These are phyloP conservation scores for Thalassiosira ordinaria DNA, from an alignment of 352 stramenopile genomes.

Conservation along the genomic window DNA sequence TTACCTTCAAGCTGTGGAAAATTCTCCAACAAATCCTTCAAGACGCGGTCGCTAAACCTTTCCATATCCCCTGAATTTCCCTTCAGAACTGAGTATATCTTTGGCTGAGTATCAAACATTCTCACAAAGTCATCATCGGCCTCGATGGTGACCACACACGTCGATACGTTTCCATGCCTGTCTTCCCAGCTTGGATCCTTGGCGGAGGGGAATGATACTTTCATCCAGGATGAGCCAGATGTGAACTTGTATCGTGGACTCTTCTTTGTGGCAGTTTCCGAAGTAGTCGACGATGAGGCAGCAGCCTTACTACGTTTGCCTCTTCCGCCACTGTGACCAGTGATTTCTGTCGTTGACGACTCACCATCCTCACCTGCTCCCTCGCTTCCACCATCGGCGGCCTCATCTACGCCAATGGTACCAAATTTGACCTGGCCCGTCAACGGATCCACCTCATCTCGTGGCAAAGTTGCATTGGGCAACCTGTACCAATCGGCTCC, in stretches of 20 bases:
- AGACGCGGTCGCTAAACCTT: conserved; percentile 66
- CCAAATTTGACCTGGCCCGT: conserved; percentile 67
- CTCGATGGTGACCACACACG: conserved; percentile 85
- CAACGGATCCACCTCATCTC: conserved; percentile 70
- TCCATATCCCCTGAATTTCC: conserved; percentile 49
- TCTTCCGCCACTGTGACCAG: conserved; percentile 32
- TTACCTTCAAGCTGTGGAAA: conserved; percentile 81
- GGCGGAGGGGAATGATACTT: conserved; percentile 83
- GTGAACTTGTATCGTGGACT: conserved; percentile 65
- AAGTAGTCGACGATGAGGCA: conserved; percentile 5
- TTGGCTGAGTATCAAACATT: conserved; percentile 80
- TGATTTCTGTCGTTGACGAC: conserved; percentile 7
- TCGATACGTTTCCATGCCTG: conserved; percentile 69
- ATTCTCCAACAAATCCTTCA: conserved; percentile 71
- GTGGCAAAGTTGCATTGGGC: conserved; percentile 63
- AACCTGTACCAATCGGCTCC: conserved; percentile 84
- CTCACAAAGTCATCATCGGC: conserved; percentile 86
- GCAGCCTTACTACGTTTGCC: conserved; percentile 43
- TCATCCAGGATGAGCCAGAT: conserved; percentile 77
- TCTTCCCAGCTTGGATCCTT: conserved; percentile 83
- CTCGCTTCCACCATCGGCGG: conserved; percentile 30
- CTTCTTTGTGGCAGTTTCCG: conserved; percentile 43
- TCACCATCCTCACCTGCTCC: conserved; percentile 26
- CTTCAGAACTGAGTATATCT: conserved; percentile 71
- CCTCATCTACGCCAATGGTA: conserved; percentile 63